Conservation (phyloP, 2,329 filamentous ascomycete species). For the Hymenoscyphus occultus region DNA sequence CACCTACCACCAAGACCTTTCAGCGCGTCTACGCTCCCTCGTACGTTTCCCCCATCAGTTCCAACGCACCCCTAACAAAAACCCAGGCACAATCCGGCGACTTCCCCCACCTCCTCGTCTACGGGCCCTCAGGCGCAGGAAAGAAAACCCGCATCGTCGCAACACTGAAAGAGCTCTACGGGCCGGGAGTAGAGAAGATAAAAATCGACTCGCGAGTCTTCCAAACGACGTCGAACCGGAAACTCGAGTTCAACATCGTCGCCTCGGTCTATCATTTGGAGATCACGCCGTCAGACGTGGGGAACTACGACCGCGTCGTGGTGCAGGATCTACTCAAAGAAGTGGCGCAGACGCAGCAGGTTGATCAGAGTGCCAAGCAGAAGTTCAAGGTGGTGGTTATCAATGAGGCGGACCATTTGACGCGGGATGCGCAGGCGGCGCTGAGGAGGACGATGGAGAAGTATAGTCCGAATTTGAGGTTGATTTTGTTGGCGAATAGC, state of each 20-base stretch:
- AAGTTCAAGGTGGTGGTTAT: conserved; percentile 98
- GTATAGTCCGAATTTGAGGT: conserved; percentile 88
- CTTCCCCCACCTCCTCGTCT: conserved; percentile 95
- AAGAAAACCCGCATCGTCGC: conserved; percentile 98
- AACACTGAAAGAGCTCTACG: conserved; percentile 91
- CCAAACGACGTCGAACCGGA: conserved; percentile 91
- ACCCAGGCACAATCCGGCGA: conserved; percentile 88
- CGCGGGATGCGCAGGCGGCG: conserved; percentile 90
- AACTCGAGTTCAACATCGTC: conserved; percentile 99
- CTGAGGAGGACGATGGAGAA: conserved; percentile 98
- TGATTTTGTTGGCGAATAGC: conserved; percentile 92
- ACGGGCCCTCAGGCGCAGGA: conserved; percentile 91
- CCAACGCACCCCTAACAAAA: conserved; percentile 10
- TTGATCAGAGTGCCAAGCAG: conserved; percentile 88
- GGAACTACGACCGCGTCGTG: conserved; percentile 93
- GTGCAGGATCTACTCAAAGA: conserved; percentile 95
- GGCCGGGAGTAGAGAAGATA: conserved; percentile 98
- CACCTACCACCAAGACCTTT: conserved; percentile 86
- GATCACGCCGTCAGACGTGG: conserved; percentile 95
- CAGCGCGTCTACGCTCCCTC: conserved; percentile 78
- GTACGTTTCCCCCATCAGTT: conserved; percentile 49
- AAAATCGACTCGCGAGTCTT: conserved; percentile 98
- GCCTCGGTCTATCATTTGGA: conserved; percentile 96
- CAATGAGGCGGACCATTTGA: conserved; percentile 95
- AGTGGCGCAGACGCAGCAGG: conserved; percentile 97